Evolutionary conservation across 257 asterid genomes (phyloP), one percentile per base, ranked within the genome.

Genomic region (Pogostemon cablin): DNA sequence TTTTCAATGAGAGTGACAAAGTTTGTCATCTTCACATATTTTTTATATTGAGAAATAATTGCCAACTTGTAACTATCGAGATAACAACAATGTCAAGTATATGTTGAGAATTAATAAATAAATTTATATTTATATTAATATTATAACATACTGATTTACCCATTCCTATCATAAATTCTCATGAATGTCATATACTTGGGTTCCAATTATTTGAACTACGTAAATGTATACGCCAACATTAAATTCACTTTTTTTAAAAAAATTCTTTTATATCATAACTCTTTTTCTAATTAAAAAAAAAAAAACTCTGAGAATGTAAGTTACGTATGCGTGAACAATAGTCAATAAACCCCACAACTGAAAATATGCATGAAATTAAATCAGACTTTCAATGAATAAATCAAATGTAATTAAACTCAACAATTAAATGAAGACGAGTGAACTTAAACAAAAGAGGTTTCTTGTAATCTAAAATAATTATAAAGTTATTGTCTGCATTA

Each of bases 1-100:
- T 47, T 2, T 47, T 34, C 32, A 52, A n/a, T 39, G 76, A 72
- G 69, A 72, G 55, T 35, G 69, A 62, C 46, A 61, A 54, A n/a
- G 42, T 6, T 52, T 62, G 76, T 62, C 65, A 4, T 41, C 53
- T 62, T 62, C 70, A 20, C 62, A 12, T 17, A 6, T 34, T 50
- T 42, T 72, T 40, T 2, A 50, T 39, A 52, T 72, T 41, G 64
- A 55, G 64, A 72, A 62, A 25, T 72, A 17, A 53, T 62, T 62
- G 48, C 5, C 17, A 40, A 54, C 2, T 69, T 38, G 35, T 15
- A 52, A 38, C 52, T 12, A 15, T 35, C 47, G 37, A 55, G 32
- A 56, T 43, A 69, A 56, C 56, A 37, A 50, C 47, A 53, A 68
- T 5, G 17, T 52, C 3, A 34, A 52, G 57, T 15, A 52, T 52